phyloP scores from a whole-genome alignment of 2,329 filamentous ascomycete species.

The Trichoderma afroharzianum region DNA sequence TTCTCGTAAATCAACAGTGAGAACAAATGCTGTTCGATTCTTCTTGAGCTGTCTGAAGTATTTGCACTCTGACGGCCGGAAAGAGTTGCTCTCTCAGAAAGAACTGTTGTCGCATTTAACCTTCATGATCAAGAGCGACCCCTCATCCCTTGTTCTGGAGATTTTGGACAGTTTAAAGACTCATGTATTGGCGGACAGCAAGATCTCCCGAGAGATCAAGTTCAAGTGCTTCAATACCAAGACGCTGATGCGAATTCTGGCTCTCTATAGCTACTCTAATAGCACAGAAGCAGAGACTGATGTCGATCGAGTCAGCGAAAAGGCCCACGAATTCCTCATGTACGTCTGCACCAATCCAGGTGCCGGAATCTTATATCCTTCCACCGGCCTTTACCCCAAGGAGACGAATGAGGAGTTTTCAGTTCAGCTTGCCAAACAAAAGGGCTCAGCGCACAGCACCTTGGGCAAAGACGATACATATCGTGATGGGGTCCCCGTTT shows the following conservation, averaged over 20 bases:
- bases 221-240: constrained; percentile 71
- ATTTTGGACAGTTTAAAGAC: constrained; percentile 68
- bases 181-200: constrained; percentile 70
- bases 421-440: constrained; percentile 25
- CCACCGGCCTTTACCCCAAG: constrained; percentile 81
- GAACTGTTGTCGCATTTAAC: constrained; percentile 82
- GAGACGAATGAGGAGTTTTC: constrained; percentile 53
- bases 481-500: constrained; percentile 64
- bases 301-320: constrained; percentile 55
- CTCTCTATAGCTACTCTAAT: constrained; percentile 63
- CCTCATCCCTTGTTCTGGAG: constrained; percentile 69
- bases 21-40: constrained; percentile 79
- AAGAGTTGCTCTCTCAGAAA: constrained; percentile 73
- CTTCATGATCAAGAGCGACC: constrained; percentile 73
- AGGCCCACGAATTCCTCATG: constrained; percentile 72
- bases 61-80: constrained; percentile 72
- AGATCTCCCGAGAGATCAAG: constrained; percentile 70
- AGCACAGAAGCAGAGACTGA: constrained; percentile 39
- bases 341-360: constrained; percentile 69
- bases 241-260: constrained; percentile 67
- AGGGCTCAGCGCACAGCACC: constrained; percentile 47
- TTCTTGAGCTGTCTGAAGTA: constrained; percentile 75
- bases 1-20: constrained; percentile 67
- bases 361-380: constrained; percentile 71
- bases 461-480: constrained; percentile 68